A percentile compares a stretch with the other conserved stretches of the same genome.
Conservation (phyloP, 352 stramenopile species). For the Phytophthora kernoviae region DNA sequence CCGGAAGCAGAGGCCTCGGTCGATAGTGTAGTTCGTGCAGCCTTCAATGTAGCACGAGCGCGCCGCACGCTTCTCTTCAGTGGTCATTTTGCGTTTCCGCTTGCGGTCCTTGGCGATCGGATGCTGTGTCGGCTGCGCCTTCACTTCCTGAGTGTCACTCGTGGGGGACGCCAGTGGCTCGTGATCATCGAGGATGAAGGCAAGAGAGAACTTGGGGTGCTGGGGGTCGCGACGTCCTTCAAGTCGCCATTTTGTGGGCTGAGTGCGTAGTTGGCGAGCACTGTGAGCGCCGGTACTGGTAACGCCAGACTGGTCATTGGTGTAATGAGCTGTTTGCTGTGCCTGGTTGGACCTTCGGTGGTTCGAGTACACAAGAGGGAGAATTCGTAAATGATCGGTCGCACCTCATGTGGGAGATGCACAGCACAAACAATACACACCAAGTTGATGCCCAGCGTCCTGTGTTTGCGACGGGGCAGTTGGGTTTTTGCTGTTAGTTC, state of each 20-base stretch:
- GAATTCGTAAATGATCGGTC: background rate
- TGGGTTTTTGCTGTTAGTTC: slow-evolving; percentile 9
- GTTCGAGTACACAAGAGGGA: background rate
- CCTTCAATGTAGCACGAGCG: slow-evolving; percentile 41
- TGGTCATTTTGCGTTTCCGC: slow-evolving; percentile 4
- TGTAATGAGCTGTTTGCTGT: slow-evolving; percentile 9
- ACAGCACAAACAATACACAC: no score
- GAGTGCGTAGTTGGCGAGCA: slow-evolving; percentile 15
- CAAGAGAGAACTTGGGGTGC: slow-evolving; percentile 22
- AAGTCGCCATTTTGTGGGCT: background rate
- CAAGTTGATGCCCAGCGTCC: no score
- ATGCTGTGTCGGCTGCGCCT: background rate
- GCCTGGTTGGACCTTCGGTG: slow-evolving; percentile 2
- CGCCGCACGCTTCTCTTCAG: slow-evolving; percentile 17
- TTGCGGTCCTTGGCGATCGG: slow-evolving; percentile 1
- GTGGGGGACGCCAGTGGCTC: slow-evolving; percentile 10
- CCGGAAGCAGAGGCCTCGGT: slow-evolving; percentile 52
- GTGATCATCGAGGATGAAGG: slow-evolving; percentile 30
- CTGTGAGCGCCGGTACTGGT: slow-evolving; percentile 8
- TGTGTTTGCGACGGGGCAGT: background rate
- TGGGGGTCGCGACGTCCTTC: background rate
- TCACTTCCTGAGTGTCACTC: background rate
- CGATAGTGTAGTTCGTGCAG: slow-evolving; percentile 57
- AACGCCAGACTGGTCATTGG: slow-evolving; percentile 21
- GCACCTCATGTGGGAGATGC: background rate